phyloP scores from a whole-genome alignment of 805 yeast species.

The Wickerhamiella bombiphila region DNA sequence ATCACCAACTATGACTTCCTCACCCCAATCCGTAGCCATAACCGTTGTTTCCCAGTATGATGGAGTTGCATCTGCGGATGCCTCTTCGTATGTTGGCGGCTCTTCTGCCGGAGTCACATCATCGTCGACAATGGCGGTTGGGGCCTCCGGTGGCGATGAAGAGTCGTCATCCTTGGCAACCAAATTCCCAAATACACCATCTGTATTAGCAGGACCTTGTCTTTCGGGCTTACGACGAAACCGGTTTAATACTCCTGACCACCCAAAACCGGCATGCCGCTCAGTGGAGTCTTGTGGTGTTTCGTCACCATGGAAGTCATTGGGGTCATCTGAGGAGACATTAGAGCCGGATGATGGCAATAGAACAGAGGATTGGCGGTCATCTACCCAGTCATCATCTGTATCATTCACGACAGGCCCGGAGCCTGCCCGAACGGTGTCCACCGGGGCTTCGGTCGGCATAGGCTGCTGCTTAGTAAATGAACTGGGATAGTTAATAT shows the following conservation, averaged over 20 bases:
- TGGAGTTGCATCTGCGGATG: constrained; percentile 85
- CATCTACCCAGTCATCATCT: too few species aligned
- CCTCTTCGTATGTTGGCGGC: constrained; percentile 88
- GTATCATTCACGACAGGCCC: too few species aligned
- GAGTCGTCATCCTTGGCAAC: constrained; percentile 67
- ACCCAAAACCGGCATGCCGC: too few species aligned
- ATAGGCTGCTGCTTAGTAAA: too few species aligned
- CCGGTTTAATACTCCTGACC: constrained; percentile 2
- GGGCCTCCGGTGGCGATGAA: constrained; percentile 9
- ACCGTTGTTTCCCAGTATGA: constrained; percentile 93
- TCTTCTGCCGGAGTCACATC: constrained; percentile 32
- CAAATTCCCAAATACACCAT: constrained; percentile 87
- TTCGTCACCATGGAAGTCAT: too few species aligned
- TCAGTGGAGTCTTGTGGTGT: too few species aligned
- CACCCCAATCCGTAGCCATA: constrained; percentile 57
- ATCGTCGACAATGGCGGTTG: constrained; percentile 7
- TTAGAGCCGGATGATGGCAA: too few species aligned
- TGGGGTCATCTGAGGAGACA: too few species aligned
- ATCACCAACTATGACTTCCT: constrained; percentile 88
- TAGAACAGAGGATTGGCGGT: too few species aligned
- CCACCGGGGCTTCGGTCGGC: too few species aligned
- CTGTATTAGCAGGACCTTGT: constrained; percentile 27
- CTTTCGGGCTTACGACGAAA: constrained; percentile 1
- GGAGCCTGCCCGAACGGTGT: too few species aligned
- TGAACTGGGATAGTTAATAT: too few species aligned